Conservation (phyloP, 208 protist species). For the Jaenimonas drosophilae region DNA sequence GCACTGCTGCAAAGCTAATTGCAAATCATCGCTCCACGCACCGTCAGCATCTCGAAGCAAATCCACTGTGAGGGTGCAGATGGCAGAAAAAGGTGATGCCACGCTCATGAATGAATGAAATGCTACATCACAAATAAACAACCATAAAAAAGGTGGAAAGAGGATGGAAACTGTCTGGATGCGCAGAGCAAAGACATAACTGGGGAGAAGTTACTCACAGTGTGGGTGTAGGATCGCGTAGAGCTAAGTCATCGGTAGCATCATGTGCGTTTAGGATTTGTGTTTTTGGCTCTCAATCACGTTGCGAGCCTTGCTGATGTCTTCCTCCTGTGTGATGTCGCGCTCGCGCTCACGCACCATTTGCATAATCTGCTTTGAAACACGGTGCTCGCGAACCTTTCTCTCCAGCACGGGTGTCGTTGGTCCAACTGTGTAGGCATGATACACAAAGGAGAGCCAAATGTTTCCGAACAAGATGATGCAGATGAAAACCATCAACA, state of each 20-base stretch:
- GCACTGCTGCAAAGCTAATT: too few relatives aligned
- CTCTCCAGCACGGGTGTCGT: constrained; percentile 80
- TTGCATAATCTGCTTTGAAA: constrained; percentile 86
- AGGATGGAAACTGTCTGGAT: neutral
- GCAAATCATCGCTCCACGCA: too few relatives aligned
- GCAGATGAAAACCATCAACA: constrained; percentile 79
- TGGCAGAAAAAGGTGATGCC: constrained; percentile 1
- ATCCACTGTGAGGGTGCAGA: too few relatives aligned
- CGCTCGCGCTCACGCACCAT: constrained; percentile 86
- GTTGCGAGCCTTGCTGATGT: constrained; percentile 37
- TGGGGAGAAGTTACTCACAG: too few relatives aligned
- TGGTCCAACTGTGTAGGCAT: constrained; percentile 82
- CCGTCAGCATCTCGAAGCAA: too few relatives aligned
- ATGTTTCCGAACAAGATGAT: constrained; percentile 72
- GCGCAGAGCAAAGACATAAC: too few relatives aligned
- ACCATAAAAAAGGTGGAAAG: neutral
- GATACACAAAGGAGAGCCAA: constrained; percentile 82
- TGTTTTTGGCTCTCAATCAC: constrained; percentile 59
- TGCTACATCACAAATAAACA: neutral
- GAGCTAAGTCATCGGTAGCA: too few relatives aligned
- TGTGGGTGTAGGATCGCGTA: too few relatives aligned
- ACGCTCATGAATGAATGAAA: neutral
- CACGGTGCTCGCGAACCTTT: constrained; percentile 84
- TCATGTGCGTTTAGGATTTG: constrained; percentile 2
- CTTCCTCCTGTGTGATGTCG: constrained; percentile 54